These are phyloP conservation scores for Talaromyces sp. DNA, from an alignment of 2,329 filamentous ascomycete genomes.

Conservation along the genomic window DNA sequence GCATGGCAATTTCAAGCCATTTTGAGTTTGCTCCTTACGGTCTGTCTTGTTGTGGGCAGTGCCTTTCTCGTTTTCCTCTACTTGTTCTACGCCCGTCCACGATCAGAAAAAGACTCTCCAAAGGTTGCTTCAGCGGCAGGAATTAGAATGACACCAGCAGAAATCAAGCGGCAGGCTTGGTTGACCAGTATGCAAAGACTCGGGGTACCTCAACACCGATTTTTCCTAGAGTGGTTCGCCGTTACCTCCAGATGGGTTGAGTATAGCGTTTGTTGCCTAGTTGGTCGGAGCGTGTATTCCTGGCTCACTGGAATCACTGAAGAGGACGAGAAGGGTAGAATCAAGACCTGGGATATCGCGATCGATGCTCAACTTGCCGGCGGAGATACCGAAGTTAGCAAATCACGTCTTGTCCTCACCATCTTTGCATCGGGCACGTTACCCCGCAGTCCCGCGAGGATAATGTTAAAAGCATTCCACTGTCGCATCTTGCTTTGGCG, in stretches of 20 bases:
- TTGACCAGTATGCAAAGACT: conserved; percentile 88
- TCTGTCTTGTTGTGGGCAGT: conserved; percentile 49
- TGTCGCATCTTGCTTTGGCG: conserved; percentile 86
- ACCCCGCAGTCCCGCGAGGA: conserved; percentile 70
- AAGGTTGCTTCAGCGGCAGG: conserved; percentile 25
- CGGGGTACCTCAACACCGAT: conserved; percentile 82
- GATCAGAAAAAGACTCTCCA: conserved; percentile 46
- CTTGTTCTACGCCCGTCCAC: conserved; percentile 53
- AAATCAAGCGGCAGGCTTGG: conserved; percentile 84
- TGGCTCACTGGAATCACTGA: conserved; percentile 72
- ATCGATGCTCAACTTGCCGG: conserved; percentile 89
- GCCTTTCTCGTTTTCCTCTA: conserved; percentile 55
- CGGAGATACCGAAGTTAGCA: conserved; percentile 83
- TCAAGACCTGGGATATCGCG: conserved; percentile 90
- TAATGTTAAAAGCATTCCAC: conserved; percentile 91
- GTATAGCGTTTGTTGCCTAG: conserved; percentile 69
- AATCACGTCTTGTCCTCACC: conserved; percentile 76
- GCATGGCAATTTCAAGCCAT: conserved; percentile 37
- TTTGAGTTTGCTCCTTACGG: conserved; percentile 46
- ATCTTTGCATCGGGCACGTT: conserved; percentile 83
- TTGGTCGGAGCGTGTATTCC: conserved; percentile 73
- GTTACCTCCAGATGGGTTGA: conserved; percentile 75
- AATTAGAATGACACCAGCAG: conserved; percentile 60
- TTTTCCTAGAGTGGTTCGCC: conserved; percentile 78
- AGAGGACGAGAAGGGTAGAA: conserved; percentile 77